Evolutionary conservation across 306 rosid species (phyloP).

Genomic region (Notholithocarpus densiflorus): DNA sequence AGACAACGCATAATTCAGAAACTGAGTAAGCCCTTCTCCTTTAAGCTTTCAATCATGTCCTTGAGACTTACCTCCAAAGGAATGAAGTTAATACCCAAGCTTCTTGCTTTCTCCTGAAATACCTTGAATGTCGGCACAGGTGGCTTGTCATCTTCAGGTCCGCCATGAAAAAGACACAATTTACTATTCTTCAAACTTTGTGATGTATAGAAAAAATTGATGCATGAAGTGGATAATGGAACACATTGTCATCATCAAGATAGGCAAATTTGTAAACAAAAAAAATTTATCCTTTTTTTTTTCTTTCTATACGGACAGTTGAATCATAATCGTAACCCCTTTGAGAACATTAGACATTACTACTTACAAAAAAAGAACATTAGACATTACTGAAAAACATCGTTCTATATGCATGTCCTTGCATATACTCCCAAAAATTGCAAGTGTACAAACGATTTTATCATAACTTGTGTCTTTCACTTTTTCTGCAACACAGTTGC

Average conservation of each 20-base stretch:
- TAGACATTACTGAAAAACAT: too few relatives aligned
- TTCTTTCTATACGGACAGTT: too few relatives aligned
- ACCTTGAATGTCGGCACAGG: slow-evolving; percentile 6
- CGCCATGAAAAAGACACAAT: not conserved
- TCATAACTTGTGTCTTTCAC: too few relatives aligned
- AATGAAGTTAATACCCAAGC: slow-evolving; percentile 17
- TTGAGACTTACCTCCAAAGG: slow-evolving; percentile 21
- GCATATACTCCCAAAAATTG: too few relatives aligned
- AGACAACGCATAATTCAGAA: not conserved
- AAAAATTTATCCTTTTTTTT: too few relatives aligned
- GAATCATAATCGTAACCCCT: not conserved
- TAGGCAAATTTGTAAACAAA: too few relatives aligned
- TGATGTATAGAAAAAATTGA: not conserved
- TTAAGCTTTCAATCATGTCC: slow-evolving; percentile 29
- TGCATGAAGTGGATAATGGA: not conserved
- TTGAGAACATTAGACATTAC: too few relatives aligned
- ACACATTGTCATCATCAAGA: too few relatives aligned
- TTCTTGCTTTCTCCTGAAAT: slow-evolving; percentile 18
- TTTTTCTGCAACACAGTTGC: too few relatives aligned
- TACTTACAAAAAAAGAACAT: too few relatives aligned
- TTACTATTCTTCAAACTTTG: not conserved
- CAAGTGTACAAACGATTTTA: too few relatives aligned
- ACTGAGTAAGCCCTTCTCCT: slow-evolving; percentile 21
- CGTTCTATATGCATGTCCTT: too few relatives aligned
- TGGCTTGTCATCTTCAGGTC: slow-evolving; percentile 19